Evolutionary conservation across 139 green algal species (phyloP).

Genomic region (Haematococcus sp.): DNA sequence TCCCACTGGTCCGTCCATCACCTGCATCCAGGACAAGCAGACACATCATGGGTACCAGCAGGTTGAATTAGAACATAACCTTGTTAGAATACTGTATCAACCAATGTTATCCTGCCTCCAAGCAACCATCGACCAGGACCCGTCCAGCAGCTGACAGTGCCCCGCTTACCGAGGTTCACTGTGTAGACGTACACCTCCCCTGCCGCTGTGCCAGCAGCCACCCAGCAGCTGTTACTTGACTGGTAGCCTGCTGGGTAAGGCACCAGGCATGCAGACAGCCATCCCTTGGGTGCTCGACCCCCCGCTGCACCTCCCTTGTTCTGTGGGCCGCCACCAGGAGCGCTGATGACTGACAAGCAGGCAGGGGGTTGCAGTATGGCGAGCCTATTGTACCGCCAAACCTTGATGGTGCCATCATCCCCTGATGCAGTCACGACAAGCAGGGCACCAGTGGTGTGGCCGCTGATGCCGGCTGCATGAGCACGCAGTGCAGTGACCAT

Average conservation of each 20-base stretch:
- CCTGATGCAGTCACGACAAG: constrained; percentile 9
- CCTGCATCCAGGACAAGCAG: too few relatives aligned
- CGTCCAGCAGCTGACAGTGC: too few relatives aligned
- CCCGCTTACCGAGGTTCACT: constrained; percentile 22
- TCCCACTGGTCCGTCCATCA: too few relatives aligned
- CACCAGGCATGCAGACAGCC: constrained; percentile 17
- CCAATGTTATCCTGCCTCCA: too few relatives aligned
- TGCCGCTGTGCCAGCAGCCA: constrained; percentile 15
- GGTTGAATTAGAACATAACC: too few relatives aligned
- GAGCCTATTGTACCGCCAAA: neutral
- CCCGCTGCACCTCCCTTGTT: neutral
- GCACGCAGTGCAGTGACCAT: constrained; percentile 1
- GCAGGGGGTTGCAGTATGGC: neutral
- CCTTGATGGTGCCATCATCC: constrained; percentile 11
- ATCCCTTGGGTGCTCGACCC: neutral
- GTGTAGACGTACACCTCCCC: constrained; percentile 16
- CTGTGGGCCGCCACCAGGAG: neutral
- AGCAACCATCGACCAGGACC: too few relatives aligned
- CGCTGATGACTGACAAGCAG: neutral
- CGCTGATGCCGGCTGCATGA: too few relatives aligned
- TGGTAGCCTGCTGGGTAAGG: constrained; percentile 10
- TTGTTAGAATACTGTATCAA: too few relatives aligned
- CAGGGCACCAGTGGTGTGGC: neutral
- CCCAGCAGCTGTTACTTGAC: constrained; percentile 1
- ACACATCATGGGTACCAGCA: too few relatives aligned